Conservation (phyloP, 805 yeast species). For the Schwanniomyces polymorphus region DNA sequence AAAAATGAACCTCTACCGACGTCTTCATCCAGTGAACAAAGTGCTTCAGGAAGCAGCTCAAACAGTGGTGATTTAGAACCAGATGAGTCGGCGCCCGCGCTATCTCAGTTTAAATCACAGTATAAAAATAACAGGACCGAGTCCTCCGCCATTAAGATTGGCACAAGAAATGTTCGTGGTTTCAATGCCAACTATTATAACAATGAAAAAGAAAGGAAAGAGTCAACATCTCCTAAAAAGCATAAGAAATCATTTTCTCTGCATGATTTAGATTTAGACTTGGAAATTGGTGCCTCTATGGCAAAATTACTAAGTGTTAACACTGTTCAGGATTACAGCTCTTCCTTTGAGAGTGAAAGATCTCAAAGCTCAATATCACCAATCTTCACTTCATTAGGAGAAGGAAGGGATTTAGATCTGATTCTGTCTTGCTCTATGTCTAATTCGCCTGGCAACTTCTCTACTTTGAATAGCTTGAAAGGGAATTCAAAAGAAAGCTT, state of each 20-base stretch:
- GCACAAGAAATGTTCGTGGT: not conserved
- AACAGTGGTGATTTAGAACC: slow-evolving; percentile 37
- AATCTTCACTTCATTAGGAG: slow-evolving; percentile 31
- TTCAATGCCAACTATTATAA: slow-evolving; percentile 5
- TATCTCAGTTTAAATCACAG: slow-evolving; percentile 24
- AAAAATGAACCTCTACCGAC: slow-evolving; percentile 50
- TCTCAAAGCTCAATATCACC: slow-evolving; percentile 30
- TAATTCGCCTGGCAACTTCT: slow-evolving; percentile 11
- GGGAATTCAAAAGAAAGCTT: slow-evolving; percentile 11
- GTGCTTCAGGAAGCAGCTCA: slow-evolving; percentile 8
- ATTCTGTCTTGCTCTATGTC: slow-evolving; percentile 32
- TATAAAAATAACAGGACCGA: slow-evolving; percentile 4
- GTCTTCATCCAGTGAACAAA: slow-evolving; percentile 22
- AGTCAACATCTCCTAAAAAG: slow-evolving; percentile 1
- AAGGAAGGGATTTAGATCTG: slow-evolving; percentile 36
- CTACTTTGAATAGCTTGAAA: not conserved
- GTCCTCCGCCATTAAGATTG: slow-evolving; percentile 5
- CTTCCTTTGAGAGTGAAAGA: slow-evolving; percentile 44
- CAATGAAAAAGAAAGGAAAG: slow-evolving; percentile 2
- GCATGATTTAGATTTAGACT: slow-evolving; percentile 24
- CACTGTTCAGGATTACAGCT: slow-evolving; percentile 20
- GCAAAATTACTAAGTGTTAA: slow-evolving; percentile 33
- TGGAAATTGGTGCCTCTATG: slow-evolving; percentile 49
- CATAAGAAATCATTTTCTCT: slow-evolving; percentile 5
- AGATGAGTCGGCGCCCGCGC: slow-evolving; percentile 44